Percentiles rank a stretch among this genome's conserved stretches.
These are phyloP conservation scores for Aspergillus sp. DNA, from an alignment of 2,329 filamentous ascomycete species.

Conservation along the genomic window DNA sequence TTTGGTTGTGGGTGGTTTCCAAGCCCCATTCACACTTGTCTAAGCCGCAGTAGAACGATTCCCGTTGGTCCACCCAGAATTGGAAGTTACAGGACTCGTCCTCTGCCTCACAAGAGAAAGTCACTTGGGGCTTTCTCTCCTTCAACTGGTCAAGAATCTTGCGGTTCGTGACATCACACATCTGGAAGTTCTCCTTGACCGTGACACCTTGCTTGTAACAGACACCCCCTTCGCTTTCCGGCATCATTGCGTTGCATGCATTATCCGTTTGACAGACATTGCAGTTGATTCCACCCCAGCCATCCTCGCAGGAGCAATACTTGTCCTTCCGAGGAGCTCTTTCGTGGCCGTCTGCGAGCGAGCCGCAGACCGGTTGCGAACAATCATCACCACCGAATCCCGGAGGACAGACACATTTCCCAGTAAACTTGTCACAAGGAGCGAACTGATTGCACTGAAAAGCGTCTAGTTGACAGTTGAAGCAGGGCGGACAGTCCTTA, in stretches of 20 bases:
- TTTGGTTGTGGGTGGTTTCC: slow-evolving; percentile 67
- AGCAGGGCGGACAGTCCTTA: slow-evolving; percentile 59
- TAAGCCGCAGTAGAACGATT: slow-evolving; percentile 95
- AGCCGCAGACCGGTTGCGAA: slow-evolving; percentile 86
- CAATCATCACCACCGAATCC: slow-evolving; percentile 96
- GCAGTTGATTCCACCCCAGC: slow-evolving; percentile 97
- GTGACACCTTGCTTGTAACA: slow-evolving; percentile 91
- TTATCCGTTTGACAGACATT: slow-evolving; percentile 85
- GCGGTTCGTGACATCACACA: slow-evolving; percentile 94
- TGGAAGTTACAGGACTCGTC: slow-evolving; percentile 86
- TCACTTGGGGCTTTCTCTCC: slow-evolving; percentile 84
- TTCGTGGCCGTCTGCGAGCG: slow-evolving; percentile 76
- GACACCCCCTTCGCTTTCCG: slow-evolving; percentile 74
- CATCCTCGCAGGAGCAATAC: slow-evolving; percentile 81
- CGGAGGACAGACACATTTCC: slow-evolving; percentile 86
- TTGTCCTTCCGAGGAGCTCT: slow-evolving; percentile 70
- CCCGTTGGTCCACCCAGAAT: slow-evolving; percentile 92
- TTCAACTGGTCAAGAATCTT: slow-evolving; percentile 88
- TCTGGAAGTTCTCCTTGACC: slow-evolving; percentile 93
- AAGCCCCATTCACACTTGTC: slow-evolving; percentile 74
- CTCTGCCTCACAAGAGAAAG: slow-evolving; percentile 82
- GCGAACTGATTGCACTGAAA: slow-evolving; percentile 91
- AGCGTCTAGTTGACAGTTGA: slow-evolving; percentile 94
- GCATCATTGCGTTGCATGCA: slow-evolving; percentile 86
- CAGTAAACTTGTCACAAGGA: slow-evolving; percentile 82